A percentile compares a stretch with the other conserved stretches of the same genome.
phyloP scores from a whole-genome alignment of 371 early-diverging fungal species.

The Choanephora cucurbitarum region DNA sequence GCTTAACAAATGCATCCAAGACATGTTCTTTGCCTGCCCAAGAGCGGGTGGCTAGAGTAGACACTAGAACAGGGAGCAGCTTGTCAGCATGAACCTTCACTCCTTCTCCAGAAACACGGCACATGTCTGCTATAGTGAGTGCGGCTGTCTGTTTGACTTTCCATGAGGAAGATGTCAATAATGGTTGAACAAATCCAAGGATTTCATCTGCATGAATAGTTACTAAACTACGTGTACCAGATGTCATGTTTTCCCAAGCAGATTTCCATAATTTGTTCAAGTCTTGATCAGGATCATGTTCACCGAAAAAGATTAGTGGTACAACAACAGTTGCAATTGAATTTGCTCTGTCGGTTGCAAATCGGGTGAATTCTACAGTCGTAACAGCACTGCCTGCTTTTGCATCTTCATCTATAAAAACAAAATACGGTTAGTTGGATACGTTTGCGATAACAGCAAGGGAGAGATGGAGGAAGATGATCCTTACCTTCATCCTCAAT shows the following conservation, averaged over 20 bases:
- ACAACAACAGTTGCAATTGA: conserved; percentile 61
- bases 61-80: conserved; percentile 64
- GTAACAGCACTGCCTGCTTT: conserved; percentile 76
- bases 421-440: not conserved
- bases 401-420: conserved; percentile 67
- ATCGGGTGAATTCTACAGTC: conserved; percentile 74
- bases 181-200: conserved; percentile 53
- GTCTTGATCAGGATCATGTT: conserved; percentile 65
- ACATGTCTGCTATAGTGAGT: conserved; percentile 64
- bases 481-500: conserved; percentile 66
- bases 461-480: too few species aligned
- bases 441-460: not conserved
- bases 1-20: conserved; percentile 67
- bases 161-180: conserved; percentile 75
- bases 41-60: conserved; percentile 72
- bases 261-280: conserved; percentile 70
- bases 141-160: conserved; percentile 80
- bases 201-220: conserved; percentile 64
- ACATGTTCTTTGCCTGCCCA: conserved; percentile 92
- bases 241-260: conserved; percentile 86
- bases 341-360: conserved; percentile 70
- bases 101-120: conserved; percentile 43
- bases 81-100: conserved; percentile 45
- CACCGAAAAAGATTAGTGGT: conserved; percentile 79
- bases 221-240: conserved; percentile 66